Conservation (phyloP, 2,329 filamentous ascomycete genomes). For the Talaromyces sp. region DNA sequence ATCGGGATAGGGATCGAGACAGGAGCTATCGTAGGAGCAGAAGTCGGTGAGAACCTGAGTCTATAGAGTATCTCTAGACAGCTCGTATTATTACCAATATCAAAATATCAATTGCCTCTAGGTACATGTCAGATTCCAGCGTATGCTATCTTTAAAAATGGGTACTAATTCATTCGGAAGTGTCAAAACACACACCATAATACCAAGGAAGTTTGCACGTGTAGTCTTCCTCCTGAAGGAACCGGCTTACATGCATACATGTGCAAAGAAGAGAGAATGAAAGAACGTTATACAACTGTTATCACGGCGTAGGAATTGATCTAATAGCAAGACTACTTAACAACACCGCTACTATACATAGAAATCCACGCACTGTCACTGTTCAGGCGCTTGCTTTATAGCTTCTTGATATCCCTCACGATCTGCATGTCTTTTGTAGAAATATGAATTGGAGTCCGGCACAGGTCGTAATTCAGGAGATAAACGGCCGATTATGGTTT, state of each 20-base stretch:
- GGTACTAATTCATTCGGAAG: neutral
- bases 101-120: neutral
- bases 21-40: conserved; percentile 15
- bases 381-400: conserved; percentile 5
- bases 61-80: neutral
- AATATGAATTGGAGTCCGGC: conserved; percentile 43
- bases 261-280: too few species aligned
- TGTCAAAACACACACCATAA: too few species aligned
- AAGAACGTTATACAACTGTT: neutral
- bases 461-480: conserved; percentile 68
- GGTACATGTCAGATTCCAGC: neutral
- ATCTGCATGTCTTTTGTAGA: conserved; percentile 85
- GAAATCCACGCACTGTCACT: neutral
- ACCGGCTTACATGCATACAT: too few species aligned
- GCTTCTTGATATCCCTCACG: conserved; percentile 69
- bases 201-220: too few species aligned
- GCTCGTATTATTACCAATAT: neutral
- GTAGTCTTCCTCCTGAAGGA: too few species aligned
- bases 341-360: neutral
- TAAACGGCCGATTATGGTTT: conserved; percentile 67
- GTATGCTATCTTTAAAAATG: neutral
- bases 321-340: neutral
- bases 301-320: neutral
- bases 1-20: conserved; percentile 11
- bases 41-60: conserved; percentile 8